These are phyloP conservation scores for Citrullus colocynthis DNA, from an alignment of 306 rosid species.

Conservation along the genomic window DNA sequence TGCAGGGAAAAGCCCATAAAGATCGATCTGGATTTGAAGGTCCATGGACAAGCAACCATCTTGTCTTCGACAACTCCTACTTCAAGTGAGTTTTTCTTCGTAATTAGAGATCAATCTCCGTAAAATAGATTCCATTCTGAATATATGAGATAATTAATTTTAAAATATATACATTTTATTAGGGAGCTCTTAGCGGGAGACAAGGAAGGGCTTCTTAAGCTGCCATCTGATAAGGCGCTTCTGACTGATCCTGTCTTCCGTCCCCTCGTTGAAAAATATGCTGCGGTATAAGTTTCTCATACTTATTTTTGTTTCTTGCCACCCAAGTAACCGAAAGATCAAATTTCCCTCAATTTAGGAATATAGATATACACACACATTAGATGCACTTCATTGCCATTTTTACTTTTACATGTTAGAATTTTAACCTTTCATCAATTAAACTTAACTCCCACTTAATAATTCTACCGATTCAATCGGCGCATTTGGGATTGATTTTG, in stretches of 20 bases:
- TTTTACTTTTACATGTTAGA: background rate
- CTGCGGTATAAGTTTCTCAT: constrained; percentile 15
- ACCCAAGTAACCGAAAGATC: background rate
- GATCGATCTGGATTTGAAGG: constrained; percentile 71
- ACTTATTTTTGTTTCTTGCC: background rate
- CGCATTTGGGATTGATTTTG: no score
- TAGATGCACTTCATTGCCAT: no score
- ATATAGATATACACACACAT: no score
- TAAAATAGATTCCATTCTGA: background rate
- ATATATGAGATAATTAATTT: background rate
- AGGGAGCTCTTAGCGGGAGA: constrained; percentile 31
- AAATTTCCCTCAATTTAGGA: background rate
- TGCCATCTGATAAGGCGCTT: constrained; percentile 53
- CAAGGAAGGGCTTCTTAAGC: constrained; percentile 30
- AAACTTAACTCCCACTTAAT: no score
- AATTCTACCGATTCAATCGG: no score
- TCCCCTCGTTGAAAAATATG: constrained; percentile 47
- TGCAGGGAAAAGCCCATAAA: constrained; percentile 43
- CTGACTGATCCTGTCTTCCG: constrained; percentile 43
- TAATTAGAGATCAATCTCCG: background rate
- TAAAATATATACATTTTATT: background rate
- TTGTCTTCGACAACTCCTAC: constrained; percentile 47
- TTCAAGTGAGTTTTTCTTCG: constrained; percentile 27
- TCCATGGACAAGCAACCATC: constrained; percentile 50
- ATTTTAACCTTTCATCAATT: no score